Conservation (phyloP, 306 rosid species). For the Quercus alba region DNA sequence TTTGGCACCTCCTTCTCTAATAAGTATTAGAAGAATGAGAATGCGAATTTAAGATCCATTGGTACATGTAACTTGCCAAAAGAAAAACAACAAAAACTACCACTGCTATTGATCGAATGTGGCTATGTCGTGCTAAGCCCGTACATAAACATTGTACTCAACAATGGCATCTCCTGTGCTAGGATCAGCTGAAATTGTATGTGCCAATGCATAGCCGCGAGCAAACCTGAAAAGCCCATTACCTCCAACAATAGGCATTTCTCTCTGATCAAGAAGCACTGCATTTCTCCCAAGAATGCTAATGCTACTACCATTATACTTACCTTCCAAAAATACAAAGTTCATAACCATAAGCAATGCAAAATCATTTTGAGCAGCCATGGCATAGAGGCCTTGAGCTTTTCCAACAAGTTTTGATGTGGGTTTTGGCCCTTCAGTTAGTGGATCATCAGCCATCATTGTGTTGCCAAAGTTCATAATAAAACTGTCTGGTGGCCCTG, state of each 20-base stretch:
- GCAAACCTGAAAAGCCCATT: constrained; percentile 24
- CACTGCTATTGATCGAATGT: no score
- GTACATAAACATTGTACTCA: constrained; percentile 34
- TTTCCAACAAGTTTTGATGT: constrained; percentile 21
- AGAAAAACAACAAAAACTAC: no score
- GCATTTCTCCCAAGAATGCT: constrained; percentile 37
- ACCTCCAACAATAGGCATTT: constrained; percentile 35
- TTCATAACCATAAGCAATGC: constrained; percentile 31
- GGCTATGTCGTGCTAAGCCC: no score
- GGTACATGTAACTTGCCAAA: no score
- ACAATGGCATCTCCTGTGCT: constrained; percentile 32
- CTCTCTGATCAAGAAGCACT: constrained; percentile 16
- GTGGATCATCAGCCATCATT: constrained; percentile 21
- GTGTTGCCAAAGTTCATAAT: constrained; percentile 1
- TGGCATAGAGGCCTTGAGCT: constrained; percentile 35
- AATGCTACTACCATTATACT: constrained; percentile 25
- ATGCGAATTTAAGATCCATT: no score
- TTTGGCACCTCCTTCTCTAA: no score
- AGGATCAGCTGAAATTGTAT: constrained; percentile 26
- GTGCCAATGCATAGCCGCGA: constrained; percentile 35
- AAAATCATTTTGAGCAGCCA: constrained; percentile 18
- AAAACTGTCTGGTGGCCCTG: background rate
- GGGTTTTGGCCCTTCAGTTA: constrained; percentile 15
- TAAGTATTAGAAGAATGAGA: no score
- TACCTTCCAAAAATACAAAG: constrained; percentile 15